Conservation (phyloP, 176 grass and related monocot species). For the Secale cereale region DNA sequence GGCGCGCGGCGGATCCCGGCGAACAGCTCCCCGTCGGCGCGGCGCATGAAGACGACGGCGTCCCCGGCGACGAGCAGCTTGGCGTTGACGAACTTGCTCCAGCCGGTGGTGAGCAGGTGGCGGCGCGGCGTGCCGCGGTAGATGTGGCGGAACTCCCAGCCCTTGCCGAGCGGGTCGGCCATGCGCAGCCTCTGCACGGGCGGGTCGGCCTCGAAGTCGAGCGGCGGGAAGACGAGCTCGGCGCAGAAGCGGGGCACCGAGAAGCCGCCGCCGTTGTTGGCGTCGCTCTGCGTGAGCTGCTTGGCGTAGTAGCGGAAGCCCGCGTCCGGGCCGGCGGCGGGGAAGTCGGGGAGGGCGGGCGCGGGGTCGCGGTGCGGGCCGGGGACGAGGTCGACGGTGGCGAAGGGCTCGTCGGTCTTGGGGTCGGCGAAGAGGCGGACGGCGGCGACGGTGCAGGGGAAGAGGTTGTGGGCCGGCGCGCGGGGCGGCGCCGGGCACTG, state of each 20-base stretch:
- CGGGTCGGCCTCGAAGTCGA: slow-evolving; percentile 47
- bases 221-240: slow-evolving; percentile 54
- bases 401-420: slow-evolving; percentile 55
- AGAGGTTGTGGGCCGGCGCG: slow-evolving; percentile 12
- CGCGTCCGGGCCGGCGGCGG: not conserved
- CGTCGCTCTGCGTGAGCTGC: slow-evolving; percentile 77
- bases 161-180: slow-evolving; percentile 18
- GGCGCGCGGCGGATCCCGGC: slow-evolving; percentile 37
- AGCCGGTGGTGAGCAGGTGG: slow-evolving; percentile 84
- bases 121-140: slow-evolving; percentile 73
- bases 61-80: slow-evolving; percentile 72
- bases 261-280: slow-evolving; percentile 86
- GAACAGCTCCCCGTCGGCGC: slow-evolving; percentile 16
- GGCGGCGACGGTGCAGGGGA: slow-evolving; percentile 45
- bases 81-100: slow-evolving; percentile 74
- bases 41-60: slow-evolving; percentile 54
- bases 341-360: not conserved
- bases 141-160: slow-evolving; percentile 69
- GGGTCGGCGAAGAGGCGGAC: slow-evolving; percentile 40
- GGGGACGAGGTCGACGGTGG: slow-evolving; percentile 41
- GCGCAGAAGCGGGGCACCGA: slow-evolving; percentile 73
- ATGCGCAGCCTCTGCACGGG: slow-evolving; percentile 53
- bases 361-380: not conserved
- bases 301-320: slow-evolving; percentile 40
- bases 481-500: slow-evolving; percentile 39